Conservation (phyloP, 2,329 filamentous ascomycete species). For the Bipolaris victoriae region DNA sequence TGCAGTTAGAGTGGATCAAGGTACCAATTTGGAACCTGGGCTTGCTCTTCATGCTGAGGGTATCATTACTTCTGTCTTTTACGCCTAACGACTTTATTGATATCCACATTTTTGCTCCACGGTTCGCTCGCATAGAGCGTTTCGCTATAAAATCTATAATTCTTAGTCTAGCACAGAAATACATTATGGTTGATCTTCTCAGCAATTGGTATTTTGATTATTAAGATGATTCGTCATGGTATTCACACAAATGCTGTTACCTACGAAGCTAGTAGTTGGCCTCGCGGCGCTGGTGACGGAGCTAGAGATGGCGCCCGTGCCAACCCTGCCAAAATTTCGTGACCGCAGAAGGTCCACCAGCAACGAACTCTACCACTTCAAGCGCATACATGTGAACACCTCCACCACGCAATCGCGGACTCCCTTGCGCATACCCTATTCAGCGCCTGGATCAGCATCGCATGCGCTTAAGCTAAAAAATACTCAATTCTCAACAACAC, state of each 20-base stretch:
- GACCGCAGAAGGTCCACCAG: conserved; percentile 19
- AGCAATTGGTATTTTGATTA: neutral
- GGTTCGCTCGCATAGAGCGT: conserved; percentile 3
- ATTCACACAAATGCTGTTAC: no score
- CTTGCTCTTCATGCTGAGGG: neutral
- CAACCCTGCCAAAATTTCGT: conserved; percentile 45
- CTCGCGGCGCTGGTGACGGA: neutral
- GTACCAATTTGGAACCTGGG: neutral
- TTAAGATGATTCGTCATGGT: neutral
- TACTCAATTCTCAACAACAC: no score
- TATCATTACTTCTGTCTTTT: conserved; percentile 10
- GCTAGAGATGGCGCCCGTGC: conserved; percentile 27
- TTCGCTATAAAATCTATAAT: conserved; percentile 1
- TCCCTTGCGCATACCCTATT: neutral
- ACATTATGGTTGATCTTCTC: neutral
- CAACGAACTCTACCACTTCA: conserved; percentile 7
- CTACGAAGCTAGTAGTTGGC: neutral
- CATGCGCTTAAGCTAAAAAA: neutral
- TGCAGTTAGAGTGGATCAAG: neutral
- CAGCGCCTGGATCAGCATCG: neutral
- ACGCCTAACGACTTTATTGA: conserved; percentile 25
- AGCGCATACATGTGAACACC: conserved; percentile 1
- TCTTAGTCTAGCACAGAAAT: neutral
- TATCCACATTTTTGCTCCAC: conserved; percentile 16
- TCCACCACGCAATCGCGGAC: neutral